Percentiles rank a stretch among this genome's conserved stretches.
These are phyloP conservation scores for Lentinula boryana DNA, from an alignment of 768 basidiomycete species.

Conservation along the genomic window DNA sequence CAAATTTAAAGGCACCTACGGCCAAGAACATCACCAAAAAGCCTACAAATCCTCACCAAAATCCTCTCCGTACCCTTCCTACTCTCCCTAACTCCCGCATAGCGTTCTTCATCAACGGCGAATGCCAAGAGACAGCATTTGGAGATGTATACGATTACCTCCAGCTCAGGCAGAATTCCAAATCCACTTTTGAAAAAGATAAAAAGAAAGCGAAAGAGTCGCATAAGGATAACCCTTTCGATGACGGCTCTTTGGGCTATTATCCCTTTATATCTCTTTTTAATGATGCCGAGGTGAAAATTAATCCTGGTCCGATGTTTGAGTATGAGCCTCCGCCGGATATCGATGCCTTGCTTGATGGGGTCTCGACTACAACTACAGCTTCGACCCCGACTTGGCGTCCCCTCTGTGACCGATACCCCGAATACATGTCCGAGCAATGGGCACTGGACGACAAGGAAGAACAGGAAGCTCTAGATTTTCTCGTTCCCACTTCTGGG, in stretches of 20 bases:
- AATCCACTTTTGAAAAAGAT: slow-evolving; percentile 47
- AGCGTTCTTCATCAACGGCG: slow-evolving; percentile 90
- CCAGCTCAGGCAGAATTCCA: slow-evolving; percentile 65
- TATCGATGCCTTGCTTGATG: slow-evolving; percentile 55
- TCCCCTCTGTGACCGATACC: slow-evolving; percentile 79
- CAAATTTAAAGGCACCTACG: slow-evolving; percentile 23
- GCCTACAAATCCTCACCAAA: not conserved
- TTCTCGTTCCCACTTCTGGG: slow-evolving; percentile 16
- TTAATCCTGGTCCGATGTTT: slow-evolving; percentile 91
- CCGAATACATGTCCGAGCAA: slow-evolving; percentile 82
- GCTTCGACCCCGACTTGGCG: slow-evolving; percentile 40
- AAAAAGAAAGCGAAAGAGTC: slow-evolving; percentile 54
- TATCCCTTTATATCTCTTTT: slow-evolving; percentile 94
- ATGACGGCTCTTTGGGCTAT: slow-evolving; percentile 94
- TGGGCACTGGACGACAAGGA: slow-evolving; percentile 71
- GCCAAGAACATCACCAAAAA: slow-evolving; percentile 25
- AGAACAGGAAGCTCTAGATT: slow-evolving; percentile 59
- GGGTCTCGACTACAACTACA: not conserved
- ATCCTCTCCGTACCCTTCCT: slow-evolving; percentile 56
- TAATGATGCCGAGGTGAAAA: slow-evolving; percentile 75
- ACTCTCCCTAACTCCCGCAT: slow-evolving; percentile 66
- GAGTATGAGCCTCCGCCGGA: slow-evolving; percentile 74
- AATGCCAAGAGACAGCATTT: slow-evolving; percentile 78
- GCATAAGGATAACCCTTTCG: slow-evolving; percentile 78
- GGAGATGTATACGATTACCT: slow-evolving; percentile 86